Conservation (phyloP, 1,139 yeast species). For the Spathaspora sp. region DNA sequence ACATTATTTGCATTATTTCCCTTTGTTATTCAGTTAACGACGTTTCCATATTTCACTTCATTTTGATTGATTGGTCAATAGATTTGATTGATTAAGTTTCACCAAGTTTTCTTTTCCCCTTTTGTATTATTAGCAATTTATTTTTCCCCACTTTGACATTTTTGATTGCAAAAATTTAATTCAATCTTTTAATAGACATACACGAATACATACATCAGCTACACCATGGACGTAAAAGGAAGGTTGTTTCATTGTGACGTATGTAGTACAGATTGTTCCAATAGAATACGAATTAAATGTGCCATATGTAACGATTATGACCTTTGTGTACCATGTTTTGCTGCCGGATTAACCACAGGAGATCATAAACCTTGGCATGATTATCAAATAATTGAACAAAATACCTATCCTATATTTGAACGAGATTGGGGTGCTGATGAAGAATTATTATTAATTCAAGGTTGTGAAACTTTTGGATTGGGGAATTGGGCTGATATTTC, state of each 20-base stretch:
- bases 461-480: slow-evolving; percentile 85
- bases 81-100: slow-evolving; percentile 12
- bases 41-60: slow-evolving; percentile 11
- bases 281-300: slow-evolving; percentile 85
- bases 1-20: neutral
- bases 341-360: slow-evolving; percentile 77
- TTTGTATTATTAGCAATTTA: slow-evolving; percentile 5
- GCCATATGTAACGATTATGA: slow-evolving; percentile 94
- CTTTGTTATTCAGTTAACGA: neutral
- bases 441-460: slow-evolving; percentile 82
- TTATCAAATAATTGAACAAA: slow-evolving; percentile 88
- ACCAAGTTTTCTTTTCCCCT: neutral
- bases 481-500: slow-evolving; percentile 98
- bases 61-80: slow-evolving; percentile 17
- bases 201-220: neutral
- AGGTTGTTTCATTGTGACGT: slow-evolving; percentile 87
- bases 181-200: neutral
- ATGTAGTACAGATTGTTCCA: slow-evolving; percentile 91
- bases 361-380: slow-evolving; percentile 95
- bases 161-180: slow-evolving; percentile 9
- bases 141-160: slow-evolving; percentile 2
- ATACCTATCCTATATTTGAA: slow-evolving; percentile 88
- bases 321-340: slow-evolving; percentile 93
- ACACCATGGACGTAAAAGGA: slow-evolving; percentile 31
- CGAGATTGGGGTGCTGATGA: slow-evolving; percentile 99